Evolutionary conservation across 129 eudicot species (phyloP).

Genomic region (Chrysanthemum lavandulifolium): DNA sequence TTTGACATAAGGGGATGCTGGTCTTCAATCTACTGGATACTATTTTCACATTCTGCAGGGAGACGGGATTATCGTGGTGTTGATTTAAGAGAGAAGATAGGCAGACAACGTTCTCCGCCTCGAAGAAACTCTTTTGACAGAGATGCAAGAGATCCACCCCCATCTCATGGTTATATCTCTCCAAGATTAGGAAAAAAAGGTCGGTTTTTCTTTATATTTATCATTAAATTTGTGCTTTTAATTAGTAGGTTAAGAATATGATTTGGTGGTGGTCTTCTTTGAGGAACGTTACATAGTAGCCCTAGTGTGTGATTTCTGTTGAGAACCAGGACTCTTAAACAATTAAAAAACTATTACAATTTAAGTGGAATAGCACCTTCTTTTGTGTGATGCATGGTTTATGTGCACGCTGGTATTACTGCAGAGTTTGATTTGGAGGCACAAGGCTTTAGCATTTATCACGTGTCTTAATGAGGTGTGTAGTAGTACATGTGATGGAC

Average conservation of each 20-base stretch:
- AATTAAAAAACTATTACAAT: too few species aligned
- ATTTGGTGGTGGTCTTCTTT: background rate
- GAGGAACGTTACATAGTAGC: background rate
- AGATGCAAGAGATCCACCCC: slow-evolving; percentile 46
- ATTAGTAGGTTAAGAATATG: slow-evolving; percentile 8
- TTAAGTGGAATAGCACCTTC: too few species aligned
- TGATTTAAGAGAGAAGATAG: slow-evolving; percentile 78
- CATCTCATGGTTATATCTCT: slow-evolving; percentile 55
- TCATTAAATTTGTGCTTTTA: background rate
- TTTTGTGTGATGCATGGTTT: too few species aligned
- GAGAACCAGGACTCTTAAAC: too few species aligned
- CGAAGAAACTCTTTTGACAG: slow-evolving; percentile 57
- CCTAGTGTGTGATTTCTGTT: background rate
- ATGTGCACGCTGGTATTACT: too few species aligned
- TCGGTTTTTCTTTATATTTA: background rate
- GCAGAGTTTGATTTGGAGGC: too few species aligned
- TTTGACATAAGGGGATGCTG: background rate
- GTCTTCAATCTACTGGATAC: slow-evolving; percentile 22
- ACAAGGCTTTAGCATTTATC: too few species aligned
- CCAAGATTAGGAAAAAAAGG: slow-evolving; percentile 50
- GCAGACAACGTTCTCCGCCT: slow-evolving; percentile 62
- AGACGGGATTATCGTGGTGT: slow-evolving; percentile 59
- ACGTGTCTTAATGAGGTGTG: too few species aligned
- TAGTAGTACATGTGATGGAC: background rate
- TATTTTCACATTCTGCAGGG: slow-evolving; percentile 41